Evolutionary conservation across 148 eudicot genomes (phyloP), one percentile per base, ranked within the genome.

Genomic region (Rhododendron simsii): DNA sequence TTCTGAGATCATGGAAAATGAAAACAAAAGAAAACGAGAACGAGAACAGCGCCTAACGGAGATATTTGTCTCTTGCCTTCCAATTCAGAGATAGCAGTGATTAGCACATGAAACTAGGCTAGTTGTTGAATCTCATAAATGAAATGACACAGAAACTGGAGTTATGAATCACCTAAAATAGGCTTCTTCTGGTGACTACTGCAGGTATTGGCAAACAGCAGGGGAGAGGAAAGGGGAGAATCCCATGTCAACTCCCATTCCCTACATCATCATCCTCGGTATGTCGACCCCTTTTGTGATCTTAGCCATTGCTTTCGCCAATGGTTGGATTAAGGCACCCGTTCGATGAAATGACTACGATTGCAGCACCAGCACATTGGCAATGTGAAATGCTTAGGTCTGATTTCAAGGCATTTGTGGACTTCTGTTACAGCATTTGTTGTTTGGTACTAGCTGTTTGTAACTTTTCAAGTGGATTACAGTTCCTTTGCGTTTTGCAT

Each of bases 261-360:
- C 99, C 63, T 97, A 95, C 86, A 92, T 97, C 5, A 91, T 97
- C 88, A 92, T 97, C 81, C 93, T 95, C 41, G 99, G 99, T 11
- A 93, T 97, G 98, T 97, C 99, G 2, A 97, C 99, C 0, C 99
- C 99, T 37, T 97, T 97, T 84, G 88, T 97, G 28, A 97, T 97
- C 85, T 89, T 97, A 75, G 99, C 98, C 84, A 84, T 97, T 91
- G 99, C 94, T 76, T 97, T 97, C 86, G 95, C 93, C 1, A 97
- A 97, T 88, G 99, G 99, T 14, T 97, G 99, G 99, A 93, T 97
- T 37, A 97, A 97, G 88, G 93, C 83, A 47, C 99, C 99, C 0
- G 53, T 92, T 35, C 90, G 99, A 88, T 96, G 89, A 95, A 73
- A 51, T 10, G 47, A 26, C 26, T 16, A 67, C 30, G 28, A 67